phyloP scores from a whole-genome alignment of 1,139 yeast genomes.

The Candida albicans region DNA sequence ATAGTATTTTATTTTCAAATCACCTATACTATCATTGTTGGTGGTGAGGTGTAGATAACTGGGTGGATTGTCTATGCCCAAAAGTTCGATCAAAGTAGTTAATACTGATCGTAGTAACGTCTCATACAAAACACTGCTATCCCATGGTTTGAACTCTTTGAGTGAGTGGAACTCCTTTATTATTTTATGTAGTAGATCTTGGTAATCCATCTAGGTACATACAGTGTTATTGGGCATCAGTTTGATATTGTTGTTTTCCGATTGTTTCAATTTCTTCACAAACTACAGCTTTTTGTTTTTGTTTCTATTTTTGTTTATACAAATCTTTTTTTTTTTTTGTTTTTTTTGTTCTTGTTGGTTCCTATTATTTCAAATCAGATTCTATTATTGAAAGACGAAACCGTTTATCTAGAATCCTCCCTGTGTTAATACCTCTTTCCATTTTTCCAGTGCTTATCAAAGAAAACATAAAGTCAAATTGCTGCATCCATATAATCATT shows the following conservation, averaged over 20 bases:
- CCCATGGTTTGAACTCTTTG: slow-evolving; percentile 15
- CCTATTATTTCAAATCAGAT: neutral
- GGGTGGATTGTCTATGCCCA: slow-evolving; percentile 2
- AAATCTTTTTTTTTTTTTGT: neutral
- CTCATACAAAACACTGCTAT: slow-evolving; percentile 17
- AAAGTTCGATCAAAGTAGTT: slow-evolving; percentile 8
- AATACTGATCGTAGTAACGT: slow-evolving; percentile 18
- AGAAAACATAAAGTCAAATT: slow-evolving; percentile 1
- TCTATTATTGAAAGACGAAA: too few relatives aligned
- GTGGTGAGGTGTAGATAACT: slow-evolving; percentile 5
- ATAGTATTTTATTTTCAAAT: slow-evolving; percentile 6
- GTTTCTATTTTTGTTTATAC: neutral
- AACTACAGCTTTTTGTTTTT: neutral
- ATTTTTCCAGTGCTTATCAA: too few relatives aligned
- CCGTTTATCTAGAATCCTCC: too few relatives aligned
- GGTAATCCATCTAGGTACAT: slow-evolving; percentile 3
- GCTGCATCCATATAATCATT: slow-evolving; percentile 9
- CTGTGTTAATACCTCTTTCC: too few relatives aligned
- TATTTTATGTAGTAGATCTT: slow-evolving; percentile 23
- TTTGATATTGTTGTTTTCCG: too few relatives aligned
- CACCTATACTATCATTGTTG: slow-evolving; percentile 8
- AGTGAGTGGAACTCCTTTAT: slow-evolving; percentile 25
- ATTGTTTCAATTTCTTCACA: too few relatives aligned
- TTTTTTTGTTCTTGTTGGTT: neutral
- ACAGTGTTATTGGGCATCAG: neutral